These are phyloP conservation scores for Zygoascus biomembranicola DNA, from an alignment of 805 yeast genomes.

Conservation along the genomic window DNA sequence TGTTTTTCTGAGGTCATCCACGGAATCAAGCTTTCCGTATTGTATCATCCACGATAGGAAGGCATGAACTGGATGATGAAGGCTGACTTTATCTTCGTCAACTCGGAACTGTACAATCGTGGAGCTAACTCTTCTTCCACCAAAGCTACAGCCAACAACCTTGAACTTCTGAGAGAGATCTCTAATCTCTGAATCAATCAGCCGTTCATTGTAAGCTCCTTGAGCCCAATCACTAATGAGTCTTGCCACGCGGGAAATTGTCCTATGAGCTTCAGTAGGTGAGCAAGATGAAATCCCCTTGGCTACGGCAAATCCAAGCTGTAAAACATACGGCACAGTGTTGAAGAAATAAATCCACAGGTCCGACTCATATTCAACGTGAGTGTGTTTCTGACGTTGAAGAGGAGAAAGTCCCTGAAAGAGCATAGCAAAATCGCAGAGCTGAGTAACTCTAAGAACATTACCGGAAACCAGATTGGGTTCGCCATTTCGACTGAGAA, in stretches of 20 bases:
- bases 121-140: conserved; percentile 5
- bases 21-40: conserved; percentile 27
- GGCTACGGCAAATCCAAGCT: conserved; percentile 33
- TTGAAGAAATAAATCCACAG: conserved; percentile 71
- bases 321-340: conserved; percentile 57
- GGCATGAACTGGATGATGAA: conserved; percentile 75
- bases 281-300: conserved; percentile 22
- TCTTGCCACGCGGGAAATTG: conserved; percentile 20
- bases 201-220: conserved; percentile 14
- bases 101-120: conserved; percentile 35
- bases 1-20: conserved; percentile 18
- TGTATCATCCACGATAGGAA: conserved; percentile 66
- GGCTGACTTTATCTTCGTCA: conserved; percentile 45
- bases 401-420: conserved; percentile 75
- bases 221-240: conserved; percentile 23
- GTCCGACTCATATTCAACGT: conserved; percentile 84
- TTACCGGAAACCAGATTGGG: conserved; percentile 39
- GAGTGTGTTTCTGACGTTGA: conserved; percentile 65
- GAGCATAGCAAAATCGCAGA: conserved; percentile 55
- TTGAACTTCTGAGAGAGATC: conserved; percentile 16
- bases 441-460: conserved; percentile 43
- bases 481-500: conserved; percentile 60
- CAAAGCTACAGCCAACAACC: conserved; percentile 10
- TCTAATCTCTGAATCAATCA: conserved; percentile 16
- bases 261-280: conserved; percentile 6